Evolutionary conservation across 768 basidiomycete species (phyloP).

Genomic region (Trametes cubensis): DNA sequence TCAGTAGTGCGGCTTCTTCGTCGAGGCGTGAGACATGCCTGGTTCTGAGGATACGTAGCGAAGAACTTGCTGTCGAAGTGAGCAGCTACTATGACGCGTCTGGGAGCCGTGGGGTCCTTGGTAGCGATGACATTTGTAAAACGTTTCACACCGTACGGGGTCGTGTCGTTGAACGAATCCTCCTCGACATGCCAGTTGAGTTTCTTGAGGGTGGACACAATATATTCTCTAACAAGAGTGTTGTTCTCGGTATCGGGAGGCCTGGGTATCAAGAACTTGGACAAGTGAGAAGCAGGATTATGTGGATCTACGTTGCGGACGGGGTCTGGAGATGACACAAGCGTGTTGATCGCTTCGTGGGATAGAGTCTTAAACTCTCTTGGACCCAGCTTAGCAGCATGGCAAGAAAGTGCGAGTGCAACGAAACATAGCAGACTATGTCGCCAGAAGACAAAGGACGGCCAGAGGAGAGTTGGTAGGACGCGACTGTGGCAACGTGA

Average conservation of each 20-base stretch:
- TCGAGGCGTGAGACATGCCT: conserved; percentile 48
- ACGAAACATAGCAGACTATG: conserved; percentile 1
- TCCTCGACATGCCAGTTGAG: conserved; percentile 89
- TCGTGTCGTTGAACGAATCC: conserved; percentile 76
- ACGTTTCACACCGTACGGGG: conserved; percentile 77
- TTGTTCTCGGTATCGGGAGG: conserved; percentile 75
- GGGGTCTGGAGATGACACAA: conserved; percentile 64
- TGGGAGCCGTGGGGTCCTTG: conserved; percentile 82
- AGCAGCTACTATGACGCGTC: conserved; percentile 85
- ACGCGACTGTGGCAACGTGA: neutral
- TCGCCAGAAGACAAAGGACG: neutral
- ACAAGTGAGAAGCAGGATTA: conserved; percentile 72
- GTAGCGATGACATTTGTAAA: conserved; percentile 96
- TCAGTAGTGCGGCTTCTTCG: neutral
- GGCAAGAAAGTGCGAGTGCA: conserved; percentile 29
- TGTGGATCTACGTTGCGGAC: conserved; percentile 65
- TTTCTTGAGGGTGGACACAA: conserved; percentile 67
- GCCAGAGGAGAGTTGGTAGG: neutral
- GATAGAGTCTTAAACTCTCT: conserved; percentile 50
- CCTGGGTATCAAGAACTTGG: conserved; percentile 85
- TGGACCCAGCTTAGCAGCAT: conserved; percentile 37
- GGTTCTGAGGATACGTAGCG: conserved; percentile 65
- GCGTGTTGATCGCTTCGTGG: conserved; percentile 48
- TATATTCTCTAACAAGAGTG: conserved; percentile 81
- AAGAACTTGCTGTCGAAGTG: conserved; percentile 96